Percentiles rank a stretch among this genome's conserved stretches.
These are phyloP conservation scores for Rhizopogon sp. DNA, from an alignment of 768 basidiomycete genomes.

Conservation along the genomic window DNA sequence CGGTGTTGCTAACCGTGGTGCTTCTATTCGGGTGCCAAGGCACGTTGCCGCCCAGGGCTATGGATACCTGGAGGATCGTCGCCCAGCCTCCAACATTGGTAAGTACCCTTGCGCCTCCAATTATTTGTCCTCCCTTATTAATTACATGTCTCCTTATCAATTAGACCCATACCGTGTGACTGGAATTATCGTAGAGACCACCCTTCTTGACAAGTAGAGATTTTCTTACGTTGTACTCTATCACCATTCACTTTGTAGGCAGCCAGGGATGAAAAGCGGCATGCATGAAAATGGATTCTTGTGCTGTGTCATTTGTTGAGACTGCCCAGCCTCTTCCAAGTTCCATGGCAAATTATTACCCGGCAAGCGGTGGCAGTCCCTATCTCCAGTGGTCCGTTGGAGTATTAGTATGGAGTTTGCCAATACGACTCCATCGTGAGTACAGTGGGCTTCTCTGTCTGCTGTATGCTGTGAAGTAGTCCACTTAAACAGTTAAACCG, in stretches of 20 bases:
- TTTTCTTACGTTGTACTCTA: conserved; percentile 9
- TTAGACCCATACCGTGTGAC: conserved; percentile 95
- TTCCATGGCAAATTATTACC: no score
- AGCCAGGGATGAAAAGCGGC: conserved; percentile 6
- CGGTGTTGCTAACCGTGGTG: conserved; percentile 97
- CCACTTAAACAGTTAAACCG: no score
- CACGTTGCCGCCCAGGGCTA: conserved; percentile 90
- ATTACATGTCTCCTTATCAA: conserved; percentile 5
- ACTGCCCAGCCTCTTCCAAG: no score
- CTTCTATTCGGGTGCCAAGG: conserved; percentile 93
- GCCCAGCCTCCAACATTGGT: conserved; percentile 98
- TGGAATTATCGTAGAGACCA: conserved; percentile 84
- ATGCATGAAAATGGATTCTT: conserved; percentile 14
- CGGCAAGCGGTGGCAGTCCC: no score
- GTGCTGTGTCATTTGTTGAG: no score
- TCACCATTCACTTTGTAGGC: conserved; percentile 2
- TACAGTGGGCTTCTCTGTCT: no score
- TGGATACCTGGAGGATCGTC: conserved; percentile 95
- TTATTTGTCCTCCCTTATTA: conserved; percentile 1
- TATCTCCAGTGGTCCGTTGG: no score
- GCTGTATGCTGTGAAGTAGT: no score
- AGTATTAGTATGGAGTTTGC: no score
- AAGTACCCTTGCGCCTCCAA: conserved; percentile 22
- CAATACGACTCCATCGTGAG: no score
- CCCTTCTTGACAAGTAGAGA: conserved; percentile 55